A percentile compares a stretch with the other conserved stretches of the same genome.
These are phyloP conservation scores for Fusarium bactridioides DNA, from an alignment of 2,329 filamentous ascomycete species.

Conservation along the genomic window DNA sequence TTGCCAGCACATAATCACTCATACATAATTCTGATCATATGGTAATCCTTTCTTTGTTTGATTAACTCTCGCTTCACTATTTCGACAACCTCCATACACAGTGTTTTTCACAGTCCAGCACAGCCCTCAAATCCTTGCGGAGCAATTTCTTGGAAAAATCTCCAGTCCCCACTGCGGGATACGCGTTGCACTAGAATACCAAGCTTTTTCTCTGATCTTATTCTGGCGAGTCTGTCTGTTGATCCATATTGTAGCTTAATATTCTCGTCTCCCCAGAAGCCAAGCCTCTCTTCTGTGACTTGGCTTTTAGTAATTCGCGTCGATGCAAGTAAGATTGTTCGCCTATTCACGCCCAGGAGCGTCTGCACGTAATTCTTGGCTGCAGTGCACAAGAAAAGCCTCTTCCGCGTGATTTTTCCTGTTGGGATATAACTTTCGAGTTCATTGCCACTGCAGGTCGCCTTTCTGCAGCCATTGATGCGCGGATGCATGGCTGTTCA, in stretches of 20 bases:
- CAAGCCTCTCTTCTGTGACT: constrained; percentile 1
- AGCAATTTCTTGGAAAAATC: constrained; percentile 31
- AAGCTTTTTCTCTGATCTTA: constrained; percentile 38
- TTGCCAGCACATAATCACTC: not conserved
- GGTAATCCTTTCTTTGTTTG: constrained; percentile 21
- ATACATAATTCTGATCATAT: not conserved
- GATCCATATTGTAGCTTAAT: constrained; percentile 21
- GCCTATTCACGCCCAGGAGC: not conserved
- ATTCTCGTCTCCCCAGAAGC: not conserved
- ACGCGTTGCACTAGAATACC: constrained; percentile 35
- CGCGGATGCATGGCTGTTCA: not conserved
- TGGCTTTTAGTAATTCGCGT: constrained; percentile 14
- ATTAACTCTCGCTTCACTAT: constrained; percentile 5
- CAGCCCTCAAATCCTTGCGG: constrained; percentile 11
- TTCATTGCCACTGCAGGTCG: not conserved
- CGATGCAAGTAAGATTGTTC: constrained; percentile 26
- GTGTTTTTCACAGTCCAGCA: constrained; percentile 27
- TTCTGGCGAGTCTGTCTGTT: constrained; percentile 22
- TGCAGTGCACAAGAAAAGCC: not conserved
- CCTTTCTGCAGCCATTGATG: not conserved
- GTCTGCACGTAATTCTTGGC: constrained; percentile 2
- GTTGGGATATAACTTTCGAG: constrained; percentile 1
- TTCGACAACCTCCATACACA: constrained; percentile 7
- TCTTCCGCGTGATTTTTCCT: not conserved
- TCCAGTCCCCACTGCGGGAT: constrained; percentile 33